Conservation (phyloP, 1,284 basidiomycete species). For the Boletus mariae region DNA sequence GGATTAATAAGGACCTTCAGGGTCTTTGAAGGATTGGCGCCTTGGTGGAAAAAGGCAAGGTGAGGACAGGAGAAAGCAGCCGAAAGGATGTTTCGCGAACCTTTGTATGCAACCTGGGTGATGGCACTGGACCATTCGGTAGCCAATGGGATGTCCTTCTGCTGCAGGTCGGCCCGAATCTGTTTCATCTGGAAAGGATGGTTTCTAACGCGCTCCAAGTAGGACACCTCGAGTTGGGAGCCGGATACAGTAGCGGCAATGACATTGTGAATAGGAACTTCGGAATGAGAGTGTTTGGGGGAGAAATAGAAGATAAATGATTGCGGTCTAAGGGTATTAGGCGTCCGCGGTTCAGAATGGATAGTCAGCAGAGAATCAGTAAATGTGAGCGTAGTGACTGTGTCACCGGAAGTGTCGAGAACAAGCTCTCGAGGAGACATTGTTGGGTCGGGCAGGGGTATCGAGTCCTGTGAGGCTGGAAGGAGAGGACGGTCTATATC, state of each 20-base stretch:
- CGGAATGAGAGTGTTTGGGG: conserved; percentile 13
- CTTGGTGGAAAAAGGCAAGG: conserved; percentile 31
- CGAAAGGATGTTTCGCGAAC: conserved; percentile 36
- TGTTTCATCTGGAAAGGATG: conserved; percentile 39
- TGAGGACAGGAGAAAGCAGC: background rate
- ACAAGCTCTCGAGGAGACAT: conserved; percentile 25
- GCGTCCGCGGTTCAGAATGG: background rate
- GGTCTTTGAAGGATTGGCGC: conserved; percentile 45
- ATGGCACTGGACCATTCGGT: conserved; percentile 55
- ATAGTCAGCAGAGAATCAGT: conserved; percentile 19
- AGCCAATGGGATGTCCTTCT: conserved; percentile 37
- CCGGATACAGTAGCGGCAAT: conserved; percentile 44
- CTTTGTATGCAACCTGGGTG: conserved; percentile 60
- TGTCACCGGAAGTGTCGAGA: conserved; percentile 13
- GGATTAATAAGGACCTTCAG: conserved; percentile 87
- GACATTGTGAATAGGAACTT: conserved; percentile 46
- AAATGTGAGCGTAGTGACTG: conserved; percentile 15
- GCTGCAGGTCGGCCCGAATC: conserved; percentile 41
- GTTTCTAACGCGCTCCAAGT: conserved; percentile 43
- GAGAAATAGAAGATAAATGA: conserved; percentile 11
- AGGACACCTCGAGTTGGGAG: conserved; percentile 42
- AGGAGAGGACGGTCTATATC: conserved; percentile 3
- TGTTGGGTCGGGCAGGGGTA: background rate
- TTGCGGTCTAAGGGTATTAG: conserved; percentile 1
- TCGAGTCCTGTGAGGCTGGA: background rate